Conservation (phyloP, 2,329 filamentous ascomycete genomes). For the Incumbomyces lentus region DNA sequence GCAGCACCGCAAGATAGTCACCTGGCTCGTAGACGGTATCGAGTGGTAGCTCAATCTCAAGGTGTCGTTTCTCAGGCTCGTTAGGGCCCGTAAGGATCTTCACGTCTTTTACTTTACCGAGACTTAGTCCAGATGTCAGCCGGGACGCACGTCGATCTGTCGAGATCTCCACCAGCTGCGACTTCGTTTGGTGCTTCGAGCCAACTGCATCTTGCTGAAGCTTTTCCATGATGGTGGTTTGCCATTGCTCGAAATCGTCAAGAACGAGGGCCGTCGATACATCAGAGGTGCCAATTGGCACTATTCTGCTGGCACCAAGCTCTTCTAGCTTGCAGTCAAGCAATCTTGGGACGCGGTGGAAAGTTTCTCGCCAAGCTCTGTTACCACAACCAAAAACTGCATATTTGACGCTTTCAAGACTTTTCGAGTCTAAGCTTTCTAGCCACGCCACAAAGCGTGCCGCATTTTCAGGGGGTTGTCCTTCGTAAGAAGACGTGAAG, state of each 20-base stretch:
- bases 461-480: slow-evolving; percentile 63
- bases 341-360: slow-evolving; percentile 55
- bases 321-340: slow-evolving; percentile 45
- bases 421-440: slow-evolving; percentile 39
- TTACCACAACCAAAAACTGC: slow-evolving; percentile 61
- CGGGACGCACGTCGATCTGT: slow-evolving; percentile 43
- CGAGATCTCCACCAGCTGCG: slow-evolving; percentile 40
- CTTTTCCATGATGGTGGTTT: not conserved
- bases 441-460: slow-evolving; percentile 60
- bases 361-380: slow-evolving; percentile 49
- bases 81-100: slow-evolving; percentile 41
- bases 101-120: slow-evolving; percentile 48
- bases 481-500: slow-evolving; percentile 63
- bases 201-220: not conserved
- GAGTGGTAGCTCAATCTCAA: slow-evolving; percentile 54
- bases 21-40: slow-evolving; percentile 54
- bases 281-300: slow-evolving; percentile 46
- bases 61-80: slow-evolving; percentile 48
- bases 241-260: slow-evolving; percentile 57
- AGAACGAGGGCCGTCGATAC: slow-evolving; percentile 56
- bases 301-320: slow-evolving; percentile 40
- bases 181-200: slow-evolving; percentile 17
- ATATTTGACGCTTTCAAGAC: slow-evolving; percentile 49
- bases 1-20: slow-evolving; percentile 61
- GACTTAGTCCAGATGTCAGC: slow-evolving; percentile 51